These are phyloP conservation scores for Elsinoe australis DNA, from an alignment of 2,329 filamentous ascomycete genomes.

Conservation along the genomic window DNA sequence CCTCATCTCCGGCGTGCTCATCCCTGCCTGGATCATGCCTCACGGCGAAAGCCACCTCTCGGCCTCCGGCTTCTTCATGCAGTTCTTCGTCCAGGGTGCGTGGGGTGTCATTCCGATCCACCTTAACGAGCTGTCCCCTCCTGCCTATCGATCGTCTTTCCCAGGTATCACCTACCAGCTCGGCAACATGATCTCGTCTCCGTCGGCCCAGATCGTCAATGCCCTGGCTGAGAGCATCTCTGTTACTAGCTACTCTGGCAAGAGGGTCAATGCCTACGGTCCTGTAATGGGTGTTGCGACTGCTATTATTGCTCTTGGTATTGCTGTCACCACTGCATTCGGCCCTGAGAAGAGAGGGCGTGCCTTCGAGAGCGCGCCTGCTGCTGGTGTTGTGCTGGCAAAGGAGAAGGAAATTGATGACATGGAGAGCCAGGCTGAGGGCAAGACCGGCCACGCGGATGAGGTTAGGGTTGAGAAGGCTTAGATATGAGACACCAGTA, in stretches of 20 bases:
- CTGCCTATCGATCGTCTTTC: constrained; percentile 62
- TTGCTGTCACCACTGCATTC: constrained; percentile 58
- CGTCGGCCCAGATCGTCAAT: constrained; percentile 69
- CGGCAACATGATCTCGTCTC: constrained; percentile 66
- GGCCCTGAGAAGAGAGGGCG: constrained; percentile 69
- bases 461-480: constrained; percentile 8
- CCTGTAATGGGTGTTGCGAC: constrained; percentile 69
- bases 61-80: constrained; percentile 60
- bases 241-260: constrained; percentile 48
- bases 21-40: constrained; percentile 64
- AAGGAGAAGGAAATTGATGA: constrained; percentile 20
- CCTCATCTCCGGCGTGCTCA: constrained; percentile 53
- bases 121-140: constrained; percentile 64
- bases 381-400: constrained; percentile 33
- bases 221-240: constrained; percentile 58
- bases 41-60: constrained; percentile 52
- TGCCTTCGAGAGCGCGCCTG: constrained; percentile 56
- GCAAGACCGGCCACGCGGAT: background rate
- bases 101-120: constrained; percentile 66
- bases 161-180: constrained; percentile 66
- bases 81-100: constrained; percentile 59
- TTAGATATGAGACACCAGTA: no score
- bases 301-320: constrained; percentile 65
- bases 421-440: constrained; percentile 17
- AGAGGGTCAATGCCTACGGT: constrained; percentile 60